These are phyloP conservation scores for Berberis thunbergii DNA, from an alignment of 164 flowering plant genomes.

Conservation along the genomic window DNA sequence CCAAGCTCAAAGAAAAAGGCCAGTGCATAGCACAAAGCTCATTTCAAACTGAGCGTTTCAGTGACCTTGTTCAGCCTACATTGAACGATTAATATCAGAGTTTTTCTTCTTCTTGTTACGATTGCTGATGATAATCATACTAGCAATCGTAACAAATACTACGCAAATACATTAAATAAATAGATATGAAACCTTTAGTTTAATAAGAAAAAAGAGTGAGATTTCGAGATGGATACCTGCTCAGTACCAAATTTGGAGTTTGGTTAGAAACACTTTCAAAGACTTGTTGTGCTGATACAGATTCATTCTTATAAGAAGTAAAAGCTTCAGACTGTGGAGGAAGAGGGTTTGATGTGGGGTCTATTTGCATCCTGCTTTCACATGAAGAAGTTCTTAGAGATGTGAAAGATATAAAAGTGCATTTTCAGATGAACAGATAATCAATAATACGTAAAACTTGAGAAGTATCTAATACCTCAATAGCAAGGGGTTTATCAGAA, in stretches of 20 bases:
- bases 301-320: conserved; percentile 37
- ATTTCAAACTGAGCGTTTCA: too few species aligned
- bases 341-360: conserved; percentile 94
- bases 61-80: too few species aligned
- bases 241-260: conserved; percentile 90
- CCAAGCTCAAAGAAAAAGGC: too few species aligned
- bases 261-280: conserved; percentile 73
- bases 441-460: not conserved
- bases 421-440: not conserved
- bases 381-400: conserved; percentile 2
- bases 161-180: too few species aligned
- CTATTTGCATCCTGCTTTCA: conserved; percentile 52
- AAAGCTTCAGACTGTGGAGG: conserved; percentile 86
- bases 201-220: not conserved
- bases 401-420: not conserved
- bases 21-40: too few species aligned
- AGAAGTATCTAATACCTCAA: conserved; percentile 37
- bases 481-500: conserved; percentile 11
- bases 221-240: conserved; percentile 36
- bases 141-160: too few species aligned
- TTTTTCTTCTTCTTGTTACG: too few species aligned
- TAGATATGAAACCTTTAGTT: not conserved
- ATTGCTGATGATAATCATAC: too few species aligned
- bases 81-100: too few species aligned
- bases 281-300: conserved; percentile 35